Base-by-base conservation (phyloP, 495 filamentous ascomycete genomes). In the Alectoria sarmentosa region DNA sequence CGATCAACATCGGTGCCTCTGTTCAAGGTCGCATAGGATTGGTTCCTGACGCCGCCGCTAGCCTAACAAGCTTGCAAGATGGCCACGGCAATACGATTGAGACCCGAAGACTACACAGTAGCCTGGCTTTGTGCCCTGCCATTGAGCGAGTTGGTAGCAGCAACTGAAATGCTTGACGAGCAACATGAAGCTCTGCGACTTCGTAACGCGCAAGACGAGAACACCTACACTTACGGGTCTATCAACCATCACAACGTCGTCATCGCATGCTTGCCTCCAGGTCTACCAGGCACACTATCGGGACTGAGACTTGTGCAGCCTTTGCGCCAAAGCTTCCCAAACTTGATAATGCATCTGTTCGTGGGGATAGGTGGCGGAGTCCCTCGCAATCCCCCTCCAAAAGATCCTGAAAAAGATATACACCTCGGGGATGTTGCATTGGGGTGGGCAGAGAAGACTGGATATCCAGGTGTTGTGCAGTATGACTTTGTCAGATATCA, bases 301-400 rank as follows among this genome's bases (percentile, higher is more conserved):
- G n/a, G n/a, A n/a, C n/a, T n/a, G 8, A 75, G 37, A 4, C 70
- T 75, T 10, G 74, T 74, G 3, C 65, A 48, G n/a, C 55, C 69
- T 4, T 73, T 79, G 72, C 61, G 28, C 14, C 52, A 58, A 17
- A 79, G 66, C 34, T 81, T 81, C 64, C 68, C 68, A 26, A 63
- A 71, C 30, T 69, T 81, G 58, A 66, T 62, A 62, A 71, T 75
- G 34, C 70, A 75, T 17, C 66, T 81, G 2, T 72, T 80, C 70
- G 75, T 81, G 2, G 78, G 79, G 3, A 80, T 81, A 56, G 75
- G 78, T 17, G 76, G 78, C 26, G 78, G 77, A 9, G 69, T 78
- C 21, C 73, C 75, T 15, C 26, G 34, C 0, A 67, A 60, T 58
- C 55, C 39, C 21, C 37, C 62, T n/a, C 30, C 46, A 4, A 8